Evolutionary conservation across 2,329 filamentous ascomycete species (phyloP), one percentile per base, ranked within the genome.

Genomic region (Phyllosticta ampelicida): DNA sequence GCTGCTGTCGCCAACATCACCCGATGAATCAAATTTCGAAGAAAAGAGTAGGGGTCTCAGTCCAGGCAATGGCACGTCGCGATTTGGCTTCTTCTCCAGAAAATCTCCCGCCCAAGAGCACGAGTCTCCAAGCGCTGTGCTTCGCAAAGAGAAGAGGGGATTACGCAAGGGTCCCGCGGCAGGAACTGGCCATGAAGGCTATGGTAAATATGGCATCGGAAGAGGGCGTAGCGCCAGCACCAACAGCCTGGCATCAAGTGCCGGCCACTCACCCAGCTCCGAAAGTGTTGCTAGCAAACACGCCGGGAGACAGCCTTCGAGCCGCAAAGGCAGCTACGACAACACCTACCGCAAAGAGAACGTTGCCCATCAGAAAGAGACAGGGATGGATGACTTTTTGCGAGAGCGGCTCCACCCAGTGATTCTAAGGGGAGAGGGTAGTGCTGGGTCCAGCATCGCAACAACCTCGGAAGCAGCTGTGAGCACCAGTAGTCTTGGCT

Each of bases 121-220:
- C n/a, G 36, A 8, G 6, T 68, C 80, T 3, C 78, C 83, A 49
- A 36, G 30, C 23, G 68, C 71, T n/a, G 61, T 72, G 10, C 60
- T 69, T 0, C 83, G 80, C 67, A 77, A 79, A 44, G 83, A 85
- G 9, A 84, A 80, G 62, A 67, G 75, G 8, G 61, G 75, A 21
- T 63, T 63, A 1, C 65, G 87, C 26, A 92, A 90, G 71, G 91
- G 92, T 0, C 92, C 92, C 20, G 83, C 81, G 16, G 92, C 92
- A 48, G 92, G 92, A n/a, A 97, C 92, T 44, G 92, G 92, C 0
- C 90, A 97, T 66, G 92, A 97, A 74, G 87, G 87, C 1, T 91
- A 92, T 65, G 86, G 86, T 0, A 81, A 80, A 58, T 77, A 89
- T 58, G 83, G 84, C 2, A 75, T 78, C 5, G 65, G 76, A 28